Evolutionary conservation across 2,329 filamentous ascomycete genomes (phyloP).

Genomic region (Diplodia corticola): DNA sequence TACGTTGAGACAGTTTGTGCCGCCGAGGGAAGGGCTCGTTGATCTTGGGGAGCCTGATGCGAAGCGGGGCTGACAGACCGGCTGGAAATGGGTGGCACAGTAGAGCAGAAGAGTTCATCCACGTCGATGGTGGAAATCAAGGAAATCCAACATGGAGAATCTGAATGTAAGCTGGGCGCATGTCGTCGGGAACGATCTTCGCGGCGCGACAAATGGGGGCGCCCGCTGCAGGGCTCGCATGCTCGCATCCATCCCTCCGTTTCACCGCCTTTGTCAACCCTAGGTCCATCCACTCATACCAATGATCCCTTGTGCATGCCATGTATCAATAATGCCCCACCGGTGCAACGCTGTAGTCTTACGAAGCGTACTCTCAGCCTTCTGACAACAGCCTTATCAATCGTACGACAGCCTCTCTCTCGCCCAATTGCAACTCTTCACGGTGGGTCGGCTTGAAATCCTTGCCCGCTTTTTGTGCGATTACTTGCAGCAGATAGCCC

Average conservation of each 20-base stretch:
- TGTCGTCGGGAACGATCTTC: too few relatives aligned
- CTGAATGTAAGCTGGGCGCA: too few relatives aligned
- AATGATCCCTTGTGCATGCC: background rate
- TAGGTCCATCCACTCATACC: too few relatives aligned
- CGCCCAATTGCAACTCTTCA: background rate
- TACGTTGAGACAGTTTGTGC: slow-evolving; percentile 74
- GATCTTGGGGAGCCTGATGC: background rate
- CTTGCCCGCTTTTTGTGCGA: background rate
- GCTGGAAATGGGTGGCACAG: too few relatives aligned
- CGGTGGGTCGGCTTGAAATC: background rate
- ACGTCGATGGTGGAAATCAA: too few relatives aligned
- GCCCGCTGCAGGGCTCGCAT: too few relatives aligned
- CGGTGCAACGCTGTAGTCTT: background rate
- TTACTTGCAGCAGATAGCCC: background rate
- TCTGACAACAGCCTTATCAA: background rate
- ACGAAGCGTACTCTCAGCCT: background rate
- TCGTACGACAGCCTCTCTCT: background rate
- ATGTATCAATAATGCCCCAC: too few relatives aligned
- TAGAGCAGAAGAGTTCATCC: background rate
- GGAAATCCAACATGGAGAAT: too few relatives aligned
- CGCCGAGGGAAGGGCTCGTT: slow-evolving; percentile 14
- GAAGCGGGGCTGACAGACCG: background rate
- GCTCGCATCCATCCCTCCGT: too few relatives aligned
- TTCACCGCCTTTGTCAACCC: too few relatives aligned
- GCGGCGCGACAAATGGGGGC: too few relatives aligned